Evolutionary conservation across 2,329 filamentous ascomycete genomes (phyloP).

Genomic region (Alternaria sp.): DNA sequence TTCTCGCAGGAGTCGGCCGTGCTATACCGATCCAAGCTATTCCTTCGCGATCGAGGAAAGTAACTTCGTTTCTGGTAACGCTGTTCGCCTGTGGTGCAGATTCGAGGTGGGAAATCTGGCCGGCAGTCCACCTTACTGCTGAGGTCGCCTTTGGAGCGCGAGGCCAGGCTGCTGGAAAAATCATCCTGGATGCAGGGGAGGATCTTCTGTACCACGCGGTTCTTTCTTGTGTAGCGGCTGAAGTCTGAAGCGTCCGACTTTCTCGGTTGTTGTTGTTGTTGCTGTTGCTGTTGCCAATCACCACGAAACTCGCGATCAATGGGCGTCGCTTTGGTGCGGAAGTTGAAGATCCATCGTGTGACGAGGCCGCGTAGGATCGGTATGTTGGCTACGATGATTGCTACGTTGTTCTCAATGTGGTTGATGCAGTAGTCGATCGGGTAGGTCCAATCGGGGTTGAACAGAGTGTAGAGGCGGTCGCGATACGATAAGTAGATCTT

Average conservation of each 20-base stretch:
- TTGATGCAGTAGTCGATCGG: conserved; percentile 51
- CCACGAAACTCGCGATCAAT: conserved; percentile 39
- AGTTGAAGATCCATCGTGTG: conserved; percentile 50
- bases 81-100: conserved; percentile 29
- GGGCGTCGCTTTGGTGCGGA: conserved; percentile 42
- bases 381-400: conserved; percentile 51
- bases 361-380: conserved; percentile 51
- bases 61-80: conserved; percentile 29
- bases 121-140: conserved; percentile 17
- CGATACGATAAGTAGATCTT: conserved; percentile 51
- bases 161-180: conserved; percentile 44
- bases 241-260: conserved; percentile 34
- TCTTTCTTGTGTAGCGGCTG: conserved; percentile 26
- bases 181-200: conserved; percentile 46
- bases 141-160: conserved; percentile 20
- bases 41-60: conserved; percentile 34
- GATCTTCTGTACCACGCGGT: conserved; percentile 37
- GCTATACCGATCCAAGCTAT: conserved; percentile 39
- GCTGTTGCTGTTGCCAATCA: conserved; percentile 24
- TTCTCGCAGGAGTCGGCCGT: conserved; percentile 39
- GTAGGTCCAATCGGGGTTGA: conserved; percentile 51
- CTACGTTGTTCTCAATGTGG: conserved; percentile 51
- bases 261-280: conserved; percentile 22
- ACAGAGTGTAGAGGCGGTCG: conserved; percentile 46
- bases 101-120: conserved; percentile 27